phyloP scores from a whole-genome alignment of 352 stramenopile species.

The Pseudoperonospora humuli region DNA sequence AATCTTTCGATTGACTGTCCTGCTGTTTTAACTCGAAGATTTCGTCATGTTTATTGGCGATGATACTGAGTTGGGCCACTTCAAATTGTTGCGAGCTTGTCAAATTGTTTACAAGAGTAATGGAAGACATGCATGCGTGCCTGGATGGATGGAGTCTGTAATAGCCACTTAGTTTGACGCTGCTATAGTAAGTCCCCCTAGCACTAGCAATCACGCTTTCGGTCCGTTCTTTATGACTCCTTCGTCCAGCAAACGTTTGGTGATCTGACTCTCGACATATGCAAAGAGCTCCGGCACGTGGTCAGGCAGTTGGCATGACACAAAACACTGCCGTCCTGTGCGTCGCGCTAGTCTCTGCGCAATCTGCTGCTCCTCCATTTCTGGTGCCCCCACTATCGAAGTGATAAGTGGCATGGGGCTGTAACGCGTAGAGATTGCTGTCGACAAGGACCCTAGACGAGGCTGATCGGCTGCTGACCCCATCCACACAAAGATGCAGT shows the following conservation, averaged over 20 bases:
- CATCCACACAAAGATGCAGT: conserved; percentile 77
- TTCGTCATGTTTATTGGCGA: too few species aligned
- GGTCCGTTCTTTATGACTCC: conserved; percentile 24
- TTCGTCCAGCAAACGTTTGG: conserved; percentile 42
- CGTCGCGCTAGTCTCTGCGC: conserved; percentile 59
- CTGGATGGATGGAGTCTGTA: too few species aligned
- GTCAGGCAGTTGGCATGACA: conserved; percentile 72
- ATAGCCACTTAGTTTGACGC: too few species aligned
- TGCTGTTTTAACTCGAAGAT: too few species aligned
- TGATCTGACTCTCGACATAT: conserved; percentile 63
- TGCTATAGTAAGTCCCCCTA: too few species aligned
- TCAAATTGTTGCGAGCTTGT: too few species aligned
- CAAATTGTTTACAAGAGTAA: too few species aligned
- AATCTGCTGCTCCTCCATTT: conserved; percentile 80
- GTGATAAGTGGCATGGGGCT: conserved; percentile 74
- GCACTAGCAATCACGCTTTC: neutral
- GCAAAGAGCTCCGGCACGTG: conserved; percentile 61
- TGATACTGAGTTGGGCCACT: too few species aligned
- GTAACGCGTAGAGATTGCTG: conserved; percentile 66
- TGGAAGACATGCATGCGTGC: too few species aligned
- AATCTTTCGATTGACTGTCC: too few species aligned
- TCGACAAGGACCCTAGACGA: conserved; percentile 46
- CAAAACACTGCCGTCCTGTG: conserved; percentile 66
- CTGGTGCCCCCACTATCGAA: conserved; percentile 50
- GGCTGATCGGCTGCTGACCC: conserved; percentile 42